These are phyloP conservation scores for Chaetomium tenue DNA, from an alignment of 495 filamentous ascomycete species.

Conservation along the genomic window DNA sequence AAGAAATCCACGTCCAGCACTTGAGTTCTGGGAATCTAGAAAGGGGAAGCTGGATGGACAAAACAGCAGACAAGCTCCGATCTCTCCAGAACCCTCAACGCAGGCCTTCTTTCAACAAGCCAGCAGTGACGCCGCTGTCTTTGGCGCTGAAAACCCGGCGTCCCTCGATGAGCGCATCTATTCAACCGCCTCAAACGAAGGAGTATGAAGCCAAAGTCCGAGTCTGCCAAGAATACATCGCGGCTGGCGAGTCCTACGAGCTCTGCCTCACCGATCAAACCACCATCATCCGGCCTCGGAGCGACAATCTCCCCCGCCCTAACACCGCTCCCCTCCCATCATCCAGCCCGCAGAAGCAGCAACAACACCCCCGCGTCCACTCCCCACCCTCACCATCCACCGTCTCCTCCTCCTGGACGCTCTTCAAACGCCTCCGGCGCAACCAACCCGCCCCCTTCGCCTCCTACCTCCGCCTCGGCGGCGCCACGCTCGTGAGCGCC, in stretches of 20 bases:
- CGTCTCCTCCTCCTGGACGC: slow-evolving; percentile 55
- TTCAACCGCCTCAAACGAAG: slow-evolving; percentile 49
- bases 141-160: slow-evolving; percentile 19
- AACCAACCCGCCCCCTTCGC: slow-evolving; percentile 85
- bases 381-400: background rate
- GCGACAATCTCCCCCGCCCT: slow-evolving; percentile 40
- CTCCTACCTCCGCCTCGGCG: slow-evolving; percentile 71
- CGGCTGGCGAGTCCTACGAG: slow-evolving; percentile 85
- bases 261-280: slow-evolving; percentile 83
- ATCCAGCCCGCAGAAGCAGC: slow-evolving; percentile 6
- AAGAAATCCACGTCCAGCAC: slow-evolving; percentile 63
- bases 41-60: slow-evolving; percentile 37
- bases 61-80: slow-evolving; percentile 35
- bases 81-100: slow-evolving; percentile 22
- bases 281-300: slow-evolving; percentile 47
- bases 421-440: slow-evolving; percentile 67
- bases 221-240: slow-evolving; percentile 68
- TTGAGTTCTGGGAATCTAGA: slow-evolving; percentile 43
- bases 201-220: slow-evolving; percentile 64
- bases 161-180: slow-evolving; percentile 26
- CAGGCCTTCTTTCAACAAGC: slow-evolving; percentile 9
- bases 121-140: background rate
- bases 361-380: background rate
- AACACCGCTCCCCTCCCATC: slow-evolving; percentile 34
- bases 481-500: slow-evolving; percentile 69